Base-by-base conservation (phyloP, 2,329 filamentous ascomycete species). In the Sarocladium strictum region DNA sequence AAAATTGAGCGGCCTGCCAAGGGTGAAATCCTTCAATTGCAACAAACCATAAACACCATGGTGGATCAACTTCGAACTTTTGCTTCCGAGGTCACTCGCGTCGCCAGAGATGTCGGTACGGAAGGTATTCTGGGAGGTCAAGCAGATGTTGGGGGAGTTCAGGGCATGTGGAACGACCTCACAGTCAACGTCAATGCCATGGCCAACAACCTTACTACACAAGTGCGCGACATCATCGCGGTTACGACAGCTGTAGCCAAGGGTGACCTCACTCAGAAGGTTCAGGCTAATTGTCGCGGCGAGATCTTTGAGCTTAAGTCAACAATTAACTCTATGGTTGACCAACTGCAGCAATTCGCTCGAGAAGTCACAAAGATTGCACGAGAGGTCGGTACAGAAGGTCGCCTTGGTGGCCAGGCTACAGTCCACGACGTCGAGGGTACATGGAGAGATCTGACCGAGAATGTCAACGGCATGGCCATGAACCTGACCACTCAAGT, bases 241-340 rank as follows among this genome's bases (percentile, higher is more conserved):
- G 84, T 87, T 59, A 87, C 84, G 29, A 87, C 84, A 29, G 84
- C 84, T 57, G 84, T 87, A 61, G 84, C 84, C 63, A 85, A 84
- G 72, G 93, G 93, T 72, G 94, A 99, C 69, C 79, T 99, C 63
- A 97, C 92, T 52, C 93, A 96, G 71, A 97, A 97, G 71, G 93
- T 99, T 37, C 90, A 96, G 70, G 92, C 92, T 58, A 90, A 90
- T 65, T 93, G 89, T 72, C 88, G 86, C 75, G 95, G 88, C 71
- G 94, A 93, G 78, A 97, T 92, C 65, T 88, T 85, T 67, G 90
- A 89, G 75, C 87, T 99, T 66, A 99, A 99, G 73, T 92, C 91
- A 57, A 97, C 94, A 47, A 99, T 97, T 77, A 99, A 99, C 73
- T 94, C 89, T 68, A 99, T 99, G 93, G 93, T 99, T 61, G 94